These are phyloP conservation scores for Aspergillus funiculosus DNA, from an alignment of 495 filamentous ascomycete species.

Conservation along the genomic window DNA sequence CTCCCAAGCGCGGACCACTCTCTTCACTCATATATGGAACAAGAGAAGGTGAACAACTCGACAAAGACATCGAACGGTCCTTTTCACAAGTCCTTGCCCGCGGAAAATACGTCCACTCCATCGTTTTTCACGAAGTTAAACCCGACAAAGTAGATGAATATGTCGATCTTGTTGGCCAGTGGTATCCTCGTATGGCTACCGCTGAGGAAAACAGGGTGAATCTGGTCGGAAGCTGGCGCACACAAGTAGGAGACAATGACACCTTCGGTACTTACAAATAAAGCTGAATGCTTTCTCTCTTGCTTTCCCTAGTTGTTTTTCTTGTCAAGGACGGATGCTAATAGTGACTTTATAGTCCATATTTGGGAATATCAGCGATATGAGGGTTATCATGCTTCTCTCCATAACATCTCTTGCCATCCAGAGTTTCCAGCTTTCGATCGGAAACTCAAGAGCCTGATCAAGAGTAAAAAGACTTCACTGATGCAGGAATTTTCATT, in stretches of 20 bases:
- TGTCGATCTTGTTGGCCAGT: conserved; percentile 79
- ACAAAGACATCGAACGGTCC: conserved; percentile 88
- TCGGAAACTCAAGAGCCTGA: conserved; percentile 68
- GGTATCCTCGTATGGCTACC: conserved; percentile 83
- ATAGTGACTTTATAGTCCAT: conserved; percentile 53
- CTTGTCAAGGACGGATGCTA: conserved; percentile 2
- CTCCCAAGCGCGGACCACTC: conserved; percentile 45
- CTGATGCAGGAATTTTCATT: conserved; percentile 99
- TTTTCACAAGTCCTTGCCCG: conserved; percentile 91
- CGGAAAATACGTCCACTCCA: conserved; percentile 97
- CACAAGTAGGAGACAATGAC: conserved; percentile 95
- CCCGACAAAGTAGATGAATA: conserved; percentile 96
- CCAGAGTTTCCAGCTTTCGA: conserved; percentile 80
- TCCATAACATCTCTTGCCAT: conserved; percentile 73
- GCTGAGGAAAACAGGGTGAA: conserved; percentile 85
- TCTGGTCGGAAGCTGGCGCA: conserved; percentile 96
- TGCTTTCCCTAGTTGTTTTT: too few species aligned
- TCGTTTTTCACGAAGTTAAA: conserved; percentile 94
- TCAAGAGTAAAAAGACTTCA: conserved; percentile 76
- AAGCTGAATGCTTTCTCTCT: not conserved
- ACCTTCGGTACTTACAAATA: conserved; percentile 69
- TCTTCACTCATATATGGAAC: conserved; percentile 89
- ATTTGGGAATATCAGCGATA: conserved; percentile 99
- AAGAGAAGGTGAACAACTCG: conserved; percentile 84
- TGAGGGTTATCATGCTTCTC: conserved; percentile 87